Evolutionary conservation across 2,329 filamentous ascomycete species (phyloP).

Genomic region (Aureobasidium melanogenum): DNA sequence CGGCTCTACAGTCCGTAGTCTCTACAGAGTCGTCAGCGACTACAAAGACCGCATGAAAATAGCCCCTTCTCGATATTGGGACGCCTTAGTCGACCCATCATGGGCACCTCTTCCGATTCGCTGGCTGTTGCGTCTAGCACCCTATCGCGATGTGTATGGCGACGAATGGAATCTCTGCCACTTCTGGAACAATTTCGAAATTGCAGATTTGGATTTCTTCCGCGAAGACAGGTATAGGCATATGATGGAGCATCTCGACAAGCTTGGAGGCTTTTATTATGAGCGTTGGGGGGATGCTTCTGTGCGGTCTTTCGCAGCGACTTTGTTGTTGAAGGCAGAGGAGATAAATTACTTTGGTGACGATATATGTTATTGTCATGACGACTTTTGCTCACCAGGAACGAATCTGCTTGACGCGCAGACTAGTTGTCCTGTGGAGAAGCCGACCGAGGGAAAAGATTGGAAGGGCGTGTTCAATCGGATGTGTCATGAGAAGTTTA

Average conservation of each 20-base stretch:
- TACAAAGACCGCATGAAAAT: slow-evolving; percentile 38
- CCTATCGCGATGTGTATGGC: slow-evolving; percentile 19
- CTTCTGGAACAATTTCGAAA: slow-evolving; percentile 47
- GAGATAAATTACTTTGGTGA: neutral
- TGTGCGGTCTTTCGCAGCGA: slow-evolving; percentile 47
- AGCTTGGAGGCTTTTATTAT: slow-evolving; percentile 40
- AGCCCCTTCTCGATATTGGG: slow-evolving; percentile 11
- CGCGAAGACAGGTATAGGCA: slow-evolving; percentile 38
- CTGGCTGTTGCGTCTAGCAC: slow-evolving; percentile 31
- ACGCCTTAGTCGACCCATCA: slow-evolving; percentile 8
- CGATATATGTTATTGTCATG: neutral
- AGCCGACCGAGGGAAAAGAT: neutral
- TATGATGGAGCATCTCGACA: slow-evolving; percentile 44
- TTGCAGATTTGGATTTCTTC: slow-evolving; percentile 42
- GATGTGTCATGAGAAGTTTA: neutral
- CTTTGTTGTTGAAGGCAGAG: slow-evolving; percentile 36
- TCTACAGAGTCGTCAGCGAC: slow-evolving; percentile 38
- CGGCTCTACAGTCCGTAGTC: slow-evolving; percentile 33
- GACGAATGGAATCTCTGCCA: slow-evolving; percentile 42
- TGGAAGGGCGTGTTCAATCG: neutral
- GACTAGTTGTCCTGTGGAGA: neutral
- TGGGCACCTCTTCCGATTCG: slow-evolving; percentile 23
- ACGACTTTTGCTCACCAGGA: neutral
- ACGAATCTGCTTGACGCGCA: neutral
- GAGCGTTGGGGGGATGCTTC: slow-evolving; percentile 41